Evolutionary conservation across 495 filamentous ascomycete genomes (phyloP).

Genomic region (Lindgomyces ingoldianus): DNA sequence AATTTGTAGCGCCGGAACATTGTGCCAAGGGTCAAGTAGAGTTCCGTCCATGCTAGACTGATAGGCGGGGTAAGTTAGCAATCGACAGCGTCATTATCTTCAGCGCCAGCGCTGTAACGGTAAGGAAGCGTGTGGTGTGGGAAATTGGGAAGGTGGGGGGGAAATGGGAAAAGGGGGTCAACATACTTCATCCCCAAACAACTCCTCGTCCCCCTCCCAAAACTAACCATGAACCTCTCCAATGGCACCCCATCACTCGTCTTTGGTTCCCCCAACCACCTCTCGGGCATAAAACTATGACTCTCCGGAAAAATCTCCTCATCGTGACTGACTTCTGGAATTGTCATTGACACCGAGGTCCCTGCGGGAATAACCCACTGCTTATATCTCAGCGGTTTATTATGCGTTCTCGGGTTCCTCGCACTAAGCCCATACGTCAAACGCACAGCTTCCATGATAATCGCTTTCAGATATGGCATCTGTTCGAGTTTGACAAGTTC

Average conservation of each 20-base stretch:
- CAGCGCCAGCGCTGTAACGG: too few relatives aligned
- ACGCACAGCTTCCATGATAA: conserved; percentile 19
- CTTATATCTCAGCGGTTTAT: conserved; percentile 1
- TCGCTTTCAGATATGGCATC: conserved; percentile 42
- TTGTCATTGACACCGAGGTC: conserved; percentile 24
- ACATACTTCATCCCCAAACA: conserved; percentile 36
- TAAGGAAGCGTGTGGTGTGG: background rate
- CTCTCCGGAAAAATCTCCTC: conserved; percentile 30
- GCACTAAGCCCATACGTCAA: conserved; percentile 16
- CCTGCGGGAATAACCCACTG: conserved; percentile 26
- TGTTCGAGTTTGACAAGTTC: conserved; percentile 41
- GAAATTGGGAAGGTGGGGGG: background rate
- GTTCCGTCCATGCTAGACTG: conserved; percentile 36
- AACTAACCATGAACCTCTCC: conserved; percentile 34
- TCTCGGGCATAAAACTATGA: conserved; percentile 25
- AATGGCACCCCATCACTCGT: conserved; percentile 15
- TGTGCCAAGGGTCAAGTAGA: conserved; percentile 35
- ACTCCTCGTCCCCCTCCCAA: conserved; percentile 30
- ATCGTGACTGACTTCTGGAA: conserved; percentile 23
- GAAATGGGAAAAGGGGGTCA: background rate
- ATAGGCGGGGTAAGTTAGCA: background rate
- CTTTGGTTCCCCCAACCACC: conserved; percentile 34
- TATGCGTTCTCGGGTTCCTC: conserved; percentile 23
- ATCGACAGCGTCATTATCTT: too few relatives aligned
- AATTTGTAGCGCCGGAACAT: conserved; percentile 37